phyloP scores from a whole-genome alignment of 805 yeast species.

The Middelhovenomyces tepae region DNA sequence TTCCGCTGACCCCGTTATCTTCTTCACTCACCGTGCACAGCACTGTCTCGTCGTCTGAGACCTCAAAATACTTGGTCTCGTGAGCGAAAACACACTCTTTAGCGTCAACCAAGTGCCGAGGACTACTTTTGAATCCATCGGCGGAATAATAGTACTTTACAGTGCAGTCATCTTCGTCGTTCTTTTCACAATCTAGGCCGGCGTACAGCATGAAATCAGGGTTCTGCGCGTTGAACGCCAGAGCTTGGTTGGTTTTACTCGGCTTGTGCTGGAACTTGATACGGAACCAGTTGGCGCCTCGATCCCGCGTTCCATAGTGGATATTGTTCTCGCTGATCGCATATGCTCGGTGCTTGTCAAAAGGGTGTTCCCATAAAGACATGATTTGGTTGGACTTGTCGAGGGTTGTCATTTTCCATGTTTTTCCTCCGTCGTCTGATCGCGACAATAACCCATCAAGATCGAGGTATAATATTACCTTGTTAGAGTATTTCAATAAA shows the following conservation, averaged over 20 bases:
- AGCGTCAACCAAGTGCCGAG: conserved; percentile 27
- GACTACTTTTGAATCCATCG: conserved; percentile 34
- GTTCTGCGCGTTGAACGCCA: conserved; percentile 34
- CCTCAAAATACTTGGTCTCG: conserved; percentile 20
- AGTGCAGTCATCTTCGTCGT: conserved; percentile 28
- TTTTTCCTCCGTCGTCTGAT: conserved; percentile 40
- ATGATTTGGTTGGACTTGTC: conserved; percentile 2
- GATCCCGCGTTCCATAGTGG: conserved; percentile 34
- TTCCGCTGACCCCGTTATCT: conserved; percentile 27
- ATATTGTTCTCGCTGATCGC: conserved; percentile 27
- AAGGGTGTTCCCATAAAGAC: conserved; percentile 27
- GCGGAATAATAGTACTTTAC: conserved; percentile 35
- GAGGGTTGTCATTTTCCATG: conserved; percentile 31
- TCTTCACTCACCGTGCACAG: conserved; percentile 38
- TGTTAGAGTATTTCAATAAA: no score
- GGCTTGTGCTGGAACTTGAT: conserved; percentile 27
- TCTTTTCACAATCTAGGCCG: conserved; percentile 29
- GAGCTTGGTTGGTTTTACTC: conserved; percentile 19
- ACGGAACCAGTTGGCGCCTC: conserved; percentile 35
- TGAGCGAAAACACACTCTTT: conserved; percentile 19
- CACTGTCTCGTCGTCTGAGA: conserved; percentile 29
- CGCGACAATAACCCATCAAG: conserved; percentile 28
- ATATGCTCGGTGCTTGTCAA: conserved; percentile 31
- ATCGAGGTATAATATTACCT: conserved; percentile 18
- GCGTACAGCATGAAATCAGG: conserved; percentile 32